Conservation (phyloP, 352 stramenopile genomes). For the Phytophthora capsici region DNA sequence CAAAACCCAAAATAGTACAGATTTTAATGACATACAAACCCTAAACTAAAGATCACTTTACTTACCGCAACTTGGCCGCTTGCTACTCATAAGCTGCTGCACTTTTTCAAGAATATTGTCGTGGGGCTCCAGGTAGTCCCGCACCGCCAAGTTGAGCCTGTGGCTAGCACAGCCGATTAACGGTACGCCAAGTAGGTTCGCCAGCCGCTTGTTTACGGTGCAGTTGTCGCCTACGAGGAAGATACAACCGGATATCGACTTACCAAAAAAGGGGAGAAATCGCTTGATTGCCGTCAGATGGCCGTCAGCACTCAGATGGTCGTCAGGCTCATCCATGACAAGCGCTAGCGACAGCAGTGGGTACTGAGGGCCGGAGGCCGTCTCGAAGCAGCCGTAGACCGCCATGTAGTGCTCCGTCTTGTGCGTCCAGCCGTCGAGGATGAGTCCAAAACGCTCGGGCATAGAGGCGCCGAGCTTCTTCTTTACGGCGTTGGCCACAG, state of each 20-base stretch:
- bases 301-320: background rate
- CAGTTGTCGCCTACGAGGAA: constrained; percentile 16
- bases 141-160: constrained; percentile 3
- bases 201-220: constrained; percentile 7
- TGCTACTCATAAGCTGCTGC: constrained; percentile 29
- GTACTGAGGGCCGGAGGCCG: background rate
- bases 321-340: constrained; percentile 10
- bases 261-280: background rate
- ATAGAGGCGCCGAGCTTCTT: background rate
- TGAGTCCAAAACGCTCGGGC: background rate
- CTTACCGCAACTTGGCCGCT: constrained; percentile 15
- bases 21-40: constrained; percentile 12
- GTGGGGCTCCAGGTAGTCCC: background rate
- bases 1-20: background rate
- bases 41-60: too few relatives aligned
- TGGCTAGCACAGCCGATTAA: constrained; percentile 1
- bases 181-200: background rate
- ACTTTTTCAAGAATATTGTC: constrained; percentile 40
- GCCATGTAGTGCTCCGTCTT: constrained; percentile 9
- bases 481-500: too few relatives aligned
- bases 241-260: background rate
- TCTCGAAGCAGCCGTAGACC: constrained; percentile 6
- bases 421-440: too few relatives aligned
- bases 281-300: background rate
- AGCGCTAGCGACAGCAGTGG: constrained; percentile 4